A percentile compares a stretch with the other conserved stretches of the same genome.
phyloP scores from a whole-genome alignment of 331 rosid genomes.

The Erythrophleum ivorense region DNA sequence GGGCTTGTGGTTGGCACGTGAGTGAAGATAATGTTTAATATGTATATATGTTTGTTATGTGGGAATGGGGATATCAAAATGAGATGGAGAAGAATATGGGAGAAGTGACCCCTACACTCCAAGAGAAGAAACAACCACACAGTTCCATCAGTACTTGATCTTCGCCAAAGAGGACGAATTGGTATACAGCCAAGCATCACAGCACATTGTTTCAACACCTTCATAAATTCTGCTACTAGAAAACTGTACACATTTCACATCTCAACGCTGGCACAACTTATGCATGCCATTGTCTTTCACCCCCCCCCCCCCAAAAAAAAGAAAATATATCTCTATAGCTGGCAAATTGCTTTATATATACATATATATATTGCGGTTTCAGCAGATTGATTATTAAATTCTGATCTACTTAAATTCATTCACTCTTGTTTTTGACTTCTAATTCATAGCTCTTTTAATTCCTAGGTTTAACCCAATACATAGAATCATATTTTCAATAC shows the following conservation, averaged over 20 bases:
- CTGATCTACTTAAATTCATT: background rate
- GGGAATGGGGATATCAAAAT: constrained; percentile 6
- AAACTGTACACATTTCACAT: constrained; percentile 22
- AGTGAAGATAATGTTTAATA: constrained; percentile 21
- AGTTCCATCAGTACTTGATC: constrained; percentile 18
- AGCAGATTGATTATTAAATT: background rate
- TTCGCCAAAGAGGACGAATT: constrained; percentile 30
- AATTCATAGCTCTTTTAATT: background rate
- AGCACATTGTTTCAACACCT: constrained; percentile 40
- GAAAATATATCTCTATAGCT: background rate
- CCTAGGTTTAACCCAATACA: background rate
- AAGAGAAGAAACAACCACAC: constrained; percentile 32
- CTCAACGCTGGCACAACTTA: constrained; percentile 39
- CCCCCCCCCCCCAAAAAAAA: background rate
- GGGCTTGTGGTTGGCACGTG: constrained; percentile 11
- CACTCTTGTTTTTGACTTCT: background rate
- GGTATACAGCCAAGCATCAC: constrained; percentile 42
- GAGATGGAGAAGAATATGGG: constrained; percentile 24
- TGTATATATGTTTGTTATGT: background rate
- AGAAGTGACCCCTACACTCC: constrained; percentile 25
- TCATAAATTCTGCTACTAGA: constrained; percentile 27
- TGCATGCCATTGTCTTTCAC: constrained; percentile 15
- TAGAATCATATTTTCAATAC: background rate
- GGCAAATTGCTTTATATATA: background rate
- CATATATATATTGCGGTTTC: background rate